Evolutionary conservation across 1,139 yeast genomes (phyloP), one percentile per base, ranked within the genome.

Genomic region (Taphrina deformans): DNA sequence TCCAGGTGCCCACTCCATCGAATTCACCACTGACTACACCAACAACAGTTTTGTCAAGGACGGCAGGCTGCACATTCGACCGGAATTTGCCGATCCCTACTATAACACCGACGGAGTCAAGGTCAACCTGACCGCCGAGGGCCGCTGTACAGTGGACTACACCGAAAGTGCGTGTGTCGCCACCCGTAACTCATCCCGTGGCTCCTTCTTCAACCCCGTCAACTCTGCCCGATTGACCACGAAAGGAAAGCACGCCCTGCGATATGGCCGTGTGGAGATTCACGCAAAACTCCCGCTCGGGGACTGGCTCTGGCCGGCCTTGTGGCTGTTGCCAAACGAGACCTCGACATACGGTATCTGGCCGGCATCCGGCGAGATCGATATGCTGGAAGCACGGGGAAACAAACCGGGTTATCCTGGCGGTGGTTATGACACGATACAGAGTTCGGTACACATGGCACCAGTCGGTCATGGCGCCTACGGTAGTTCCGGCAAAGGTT

Each of bases 331-430:
- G 60, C 70, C 70, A 18, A 55, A 46, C 5, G 46, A 66, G 18
- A 52, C 45, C 21, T 38, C 41, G 41, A 59, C 48, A 9, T 68
- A 68, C 38, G 70, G 70, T 29, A 46, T 48, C 16, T 68, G 70
- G 70, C 70, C 70, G 10, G 68, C 69, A 5, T 67, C 69, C 3
- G 70, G 70, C 9, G 70, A 68, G 60, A 67, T 68, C 40, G 70
- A 68, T 44, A 58, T 68, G 35, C 61, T 55, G 21, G 70, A 68
- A 53, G 52, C 68, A 21, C 65, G 68, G 7, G 69, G 70, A 14
- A 67, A 67, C 55, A 64, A 64, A 59, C 69, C 62, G 33, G 67
- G 65, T 23, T 68, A 59, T 45, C 45, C 63, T 14, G 62, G 56
- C n/a, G 63, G 63, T 14, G 63, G 63, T 9, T 52, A 41, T 27